Evolutionary conservation across 495 filamentous ascomycete genomes (phyloP).

Genomic region (Wilcoxina mikolae): DNA sequence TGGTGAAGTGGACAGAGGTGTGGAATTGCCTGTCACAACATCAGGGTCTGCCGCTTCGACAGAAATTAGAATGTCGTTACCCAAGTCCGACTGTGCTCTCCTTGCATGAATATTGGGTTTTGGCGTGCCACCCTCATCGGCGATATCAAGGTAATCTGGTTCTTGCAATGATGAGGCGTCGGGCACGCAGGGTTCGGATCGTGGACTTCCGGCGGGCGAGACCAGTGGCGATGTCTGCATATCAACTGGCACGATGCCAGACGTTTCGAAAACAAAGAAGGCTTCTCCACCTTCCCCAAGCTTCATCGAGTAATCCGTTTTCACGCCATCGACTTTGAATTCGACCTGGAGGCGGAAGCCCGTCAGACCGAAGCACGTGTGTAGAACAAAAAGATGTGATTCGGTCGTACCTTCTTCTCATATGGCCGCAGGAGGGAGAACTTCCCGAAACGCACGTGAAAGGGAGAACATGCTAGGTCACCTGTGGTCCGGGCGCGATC

Average conservation of each 20-base stretch:
- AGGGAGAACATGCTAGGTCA: constrained; percentile 69
- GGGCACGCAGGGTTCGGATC: constrained; percentile 42
- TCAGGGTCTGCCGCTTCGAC: background rate
- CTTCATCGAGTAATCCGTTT: constrained; percentile 95
- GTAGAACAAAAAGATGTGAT: background rate
- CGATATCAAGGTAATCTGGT: constrained; percentile 60
- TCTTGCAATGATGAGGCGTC: constrained; percentile 51
- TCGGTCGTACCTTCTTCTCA: constrained; percentile 68
- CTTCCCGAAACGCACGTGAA: constrained; percentile 98
- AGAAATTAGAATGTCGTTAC: constrained; percentile 26
- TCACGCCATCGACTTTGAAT: constrained; percentile 83
- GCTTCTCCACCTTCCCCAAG: constrained; percentile 93
- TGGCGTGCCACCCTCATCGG: constrained; percentile 15
- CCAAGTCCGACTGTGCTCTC: constrained; percentile 38
- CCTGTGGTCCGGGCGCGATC: constrained; percentile 11
- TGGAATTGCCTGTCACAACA: constrained; percentile 31
- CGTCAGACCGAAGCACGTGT: background rate
- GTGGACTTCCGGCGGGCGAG: constrained; percentile 70
- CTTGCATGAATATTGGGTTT: constrained; percentile 1
- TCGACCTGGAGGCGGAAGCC: constrained; percentile 46
- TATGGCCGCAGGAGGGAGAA: constrained; percentile 89
- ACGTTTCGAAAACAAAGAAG: constrained; percentile 96
- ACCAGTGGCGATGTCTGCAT: constrained; percentile 88
- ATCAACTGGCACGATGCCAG: constrained; percentile 68
- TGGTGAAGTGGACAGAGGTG: constrained; percentile 50